phyloP scores from a whole-genome alignment of 345 rosid genomes.

The Aquilaria yunnanensis region DNA sequence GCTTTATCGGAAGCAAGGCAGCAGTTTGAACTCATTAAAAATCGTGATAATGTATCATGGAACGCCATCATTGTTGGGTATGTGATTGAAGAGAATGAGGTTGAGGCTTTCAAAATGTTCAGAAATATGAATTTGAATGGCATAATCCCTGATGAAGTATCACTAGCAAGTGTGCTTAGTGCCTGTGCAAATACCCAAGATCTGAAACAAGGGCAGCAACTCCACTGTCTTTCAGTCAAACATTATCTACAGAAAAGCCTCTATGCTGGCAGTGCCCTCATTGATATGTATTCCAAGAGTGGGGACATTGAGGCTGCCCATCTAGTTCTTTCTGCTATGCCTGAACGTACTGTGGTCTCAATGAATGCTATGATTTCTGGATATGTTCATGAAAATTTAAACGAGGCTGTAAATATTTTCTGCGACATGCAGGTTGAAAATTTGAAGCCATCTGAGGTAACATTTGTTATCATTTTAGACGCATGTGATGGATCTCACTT shows the following conservation, averaged over 20 bases:
- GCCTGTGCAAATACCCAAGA: constrained; percentile 68
- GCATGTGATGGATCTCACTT: constrained; percentile 55
- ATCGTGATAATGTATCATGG: constrained; percentile 72
- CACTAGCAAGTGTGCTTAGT: constrained; percentile 69
- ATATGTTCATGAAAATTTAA: constrained; percentile 46
- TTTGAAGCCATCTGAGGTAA: constrained; percentile 60
- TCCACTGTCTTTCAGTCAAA: constrained; percentile 67
- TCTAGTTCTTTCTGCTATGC: constrained; percentile 46
- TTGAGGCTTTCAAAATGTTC: constrained; percentile 69
- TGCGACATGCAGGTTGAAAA: constrained; percentile 53
- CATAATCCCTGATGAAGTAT: constrained; percentile 68
- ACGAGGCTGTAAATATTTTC: constrained; percentile 49
- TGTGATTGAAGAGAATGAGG: constrained; percentile 64
- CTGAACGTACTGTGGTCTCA: constrained; percentile 58
- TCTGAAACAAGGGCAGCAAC: constrained; percentile 53
- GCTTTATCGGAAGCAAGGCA: constrained; percentile 59
- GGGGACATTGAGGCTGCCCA: constrained; percentile 41
- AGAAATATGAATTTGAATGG: constrained; percentile 44
- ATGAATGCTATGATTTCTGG: constrained; percentile 86
- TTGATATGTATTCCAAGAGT: constrained; percentile 85
- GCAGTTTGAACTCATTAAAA: constrained; percentile 55
- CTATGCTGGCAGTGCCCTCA: constrained; percentile 79
- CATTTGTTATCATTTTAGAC: constrained; percentile 76
- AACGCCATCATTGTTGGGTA: constrained; percentile 90
- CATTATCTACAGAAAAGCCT: constrained; percentile 64